Conservation (phyloP, 805 yeast genomes). For the Candida tallmaniae region DNA sequence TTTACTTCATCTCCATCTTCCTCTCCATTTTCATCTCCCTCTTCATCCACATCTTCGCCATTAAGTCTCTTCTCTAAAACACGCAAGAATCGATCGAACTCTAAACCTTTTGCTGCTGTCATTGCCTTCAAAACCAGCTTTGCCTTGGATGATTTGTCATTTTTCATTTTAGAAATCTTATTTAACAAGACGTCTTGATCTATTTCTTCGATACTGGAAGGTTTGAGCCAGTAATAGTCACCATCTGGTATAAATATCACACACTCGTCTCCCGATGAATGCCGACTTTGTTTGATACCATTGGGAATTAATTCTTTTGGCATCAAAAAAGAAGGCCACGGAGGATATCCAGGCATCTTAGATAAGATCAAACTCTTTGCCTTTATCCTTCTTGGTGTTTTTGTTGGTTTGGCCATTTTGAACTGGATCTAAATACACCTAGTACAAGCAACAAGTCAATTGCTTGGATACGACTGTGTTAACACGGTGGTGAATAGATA, state of each 20-base stretch:
- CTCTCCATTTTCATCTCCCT: slow-evolving; percentile 23
- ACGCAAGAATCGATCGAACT: slow-evolving; percentile 33
- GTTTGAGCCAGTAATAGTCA: slow-evolving; percentile 42
- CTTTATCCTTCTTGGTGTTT: slow-evolving; percentile 16
- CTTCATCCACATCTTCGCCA: slow-evolving; percentile 17
- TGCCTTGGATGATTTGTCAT: slow-evolving; percentile 18
- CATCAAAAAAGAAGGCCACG: slow-evolving; percentile 49
- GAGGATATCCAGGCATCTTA: slow-evolving; percentile 41
- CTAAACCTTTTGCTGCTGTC: slow-evolving; percentile 32
- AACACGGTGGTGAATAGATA: too few species aligned
- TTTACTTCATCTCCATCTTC: slow-evolving; percentile 20
- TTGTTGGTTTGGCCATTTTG: slow-evolving; percentile 30
- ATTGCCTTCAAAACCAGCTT: slow-evolving; percentile 30
- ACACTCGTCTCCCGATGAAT: slow-evolving; percentile 33
- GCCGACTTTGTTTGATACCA: slow-evolving; percentile 30
- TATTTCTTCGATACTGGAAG: slow-evolving; percentile 30
- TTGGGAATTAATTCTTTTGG: slow-evolving; percentile 35
- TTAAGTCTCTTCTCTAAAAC: slow-evolving; percentile 17
- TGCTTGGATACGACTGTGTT: too few species aligned
- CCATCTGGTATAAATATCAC: slow-evolving; percentile 46
- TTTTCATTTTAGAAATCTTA: slow-evolving; percentile 14
- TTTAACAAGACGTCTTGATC: slow-evolving; percentile 26
- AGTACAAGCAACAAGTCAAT: too few species aligned
- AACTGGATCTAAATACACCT: too few species aligned
- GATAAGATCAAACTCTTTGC: slow-evolving; percentile 41